These are phyloP conservation scores for Gymnopilus dilepis DNA, from an alignment of 768 basidiomycete genomes.

Conservation along the genomic window DNA sequence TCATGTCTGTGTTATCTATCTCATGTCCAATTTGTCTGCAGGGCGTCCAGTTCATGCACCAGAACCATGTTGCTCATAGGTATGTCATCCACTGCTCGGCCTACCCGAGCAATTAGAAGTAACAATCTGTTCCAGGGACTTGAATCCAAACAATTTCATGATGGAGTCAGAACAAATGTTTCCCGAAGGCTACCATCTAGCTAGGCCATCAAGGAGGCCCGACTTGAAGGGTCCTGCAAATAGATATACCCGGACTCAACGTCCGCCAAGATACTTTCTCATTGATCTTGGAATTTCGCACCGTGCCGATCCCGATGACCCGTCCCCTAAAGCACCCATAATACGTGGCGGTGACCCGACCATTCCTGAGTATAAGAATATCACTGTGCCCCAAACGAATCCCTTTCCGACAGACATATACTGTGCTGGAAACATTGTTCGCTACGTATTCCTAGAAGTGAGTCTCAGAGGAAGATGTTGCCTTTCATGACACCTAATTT, in stretches of 20 bases:
- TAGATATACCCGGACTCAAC: slow-evolving; percentile 31
- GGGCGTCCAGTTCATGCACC: slow-evolving; percentile 21
- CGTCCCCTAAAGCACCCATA: slow-evolving; percentile 29
- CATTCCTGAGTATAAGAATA: slow-evolving; percentile 36
- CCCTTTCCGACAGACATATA: slow-evolving; percentile 51
- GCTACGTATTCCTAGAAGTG: slow-evolving; percentile 36
- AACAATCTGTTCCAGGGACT: slow-evolving; percentile 26
- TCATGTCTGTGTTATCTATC: too few relatives aligned
- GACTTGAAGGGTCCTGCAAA: slow-evolving; percentile 22
- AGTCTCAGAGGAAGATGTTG: neutral
- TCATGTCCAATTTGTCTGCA: neutral
- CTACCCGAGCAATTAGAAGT: too few relatives aligned
- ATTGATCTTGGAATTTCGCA: slow-evolving; percentile 44
- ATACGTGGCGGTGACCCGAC: slow-evolving; percentile 47
- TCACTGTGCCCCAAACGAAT: slow-evolving; percentile 26
- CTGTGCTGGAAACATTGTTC: slow-evolving; percentile 44
- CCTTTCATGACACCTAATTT: neutral
- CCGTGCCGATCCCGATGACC: slow-evolving; percentile 28
- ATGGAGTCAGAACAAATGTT: slow-evolving; percentile 23
- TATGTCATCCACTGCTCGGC: too few relatives aligned
- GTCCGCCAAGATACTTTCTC: slow-evolving; percentile 38
- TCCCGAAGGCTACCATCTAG: slow-evolving; percentile 27
- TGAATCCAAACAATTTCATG: slow-evolving; percentile 22
- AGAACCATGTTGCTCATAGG: slow-evolving; percentile 24
- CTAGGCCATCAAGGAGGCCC: neutral